Base-by-base conservation (phyloP, 768 basidiomycete genomes). In the Auriscalpium vulgare region DNA sequence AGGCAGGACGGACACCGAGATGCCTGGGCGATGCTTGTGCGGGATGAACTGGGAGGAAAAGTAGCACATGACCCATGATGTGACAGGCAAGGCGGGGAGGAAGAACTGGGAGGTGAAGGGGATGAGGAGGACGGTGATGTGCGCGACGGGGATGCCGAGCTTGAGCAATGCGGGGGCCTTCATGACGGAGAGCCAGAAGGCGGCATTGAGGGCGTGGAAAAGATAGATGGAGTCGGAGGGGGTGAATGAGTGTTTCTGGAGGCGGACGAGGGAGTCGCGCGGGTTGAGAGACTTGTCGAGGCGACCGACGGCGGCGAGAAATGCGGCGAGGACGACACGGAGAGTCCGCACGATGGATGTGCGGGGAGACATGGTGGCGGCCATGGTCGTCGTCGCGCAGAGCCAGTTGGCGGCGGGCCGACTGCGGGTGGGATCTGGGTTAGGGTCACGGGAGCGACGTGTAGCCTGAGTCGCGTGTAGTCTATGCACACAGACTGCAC, bases 61-160 rank as follows among this genome's bases (percentile, higher is more conserved):
- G 71, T 84, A 98, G 2, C 84, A 79, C 56, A 98, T 78, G 23
- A 97, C 75, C 83, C 89, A 98, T 10, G 83, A 76, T 62, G 95
- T 84, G 46, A 98, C 72, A 14, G 95, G 94, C 0, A 83, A 87
- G 0, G 91, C 95, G 0, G 93, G 92, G 40, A 91, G 51, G 74
- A 97, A 87, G 74, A 97, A 93, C 68, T 95, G 94, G 35, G 83
- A 87, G 0, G 94, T 94, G 54, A 94, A 75, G 0, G 95, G 95
- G 47, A 97, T 66, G 59, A 93, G 72, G 56, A 97, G 77, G 36
- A 82, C 85, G 50, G 79, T 64, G 54, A 71, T 65, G 72, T 89
- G 95, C 17, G 87, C 72, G 34, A 83, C 38, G 8, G 94, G 92
- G 61, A 95, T 90, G 49, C 78, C 55, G 44, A 95, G 80, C 66